phyloP scores from a whole-genome alignment of 352 stramenopile species.

The Elongisporangium senticosum region DNA sequence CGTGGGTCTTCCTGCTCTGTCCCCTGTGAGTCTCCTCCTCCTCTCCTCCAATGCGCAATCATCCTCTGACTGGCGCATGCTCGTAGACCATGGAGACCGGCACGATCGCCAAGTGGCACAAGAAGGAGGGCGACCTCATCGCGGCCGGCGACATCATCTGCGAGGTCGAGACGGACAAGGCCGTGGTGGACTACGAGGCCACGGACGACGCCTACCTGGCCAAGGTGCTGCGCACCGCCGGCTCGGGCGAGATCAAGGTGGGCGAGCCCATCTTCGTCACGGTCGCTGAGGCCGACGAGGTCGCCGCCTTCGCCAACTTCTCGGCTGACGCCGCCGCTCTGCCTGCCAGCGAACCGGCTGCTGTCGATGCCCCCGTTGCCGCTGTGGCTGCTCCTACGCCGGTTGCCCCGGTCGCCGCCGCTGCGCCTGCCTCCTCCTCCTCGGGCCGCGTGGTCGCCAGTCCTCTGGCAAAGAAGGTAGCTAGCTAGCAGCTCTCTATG shows the following conservation, averaged over 20 bases:
- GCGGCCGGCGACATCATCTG: conserved; percentile 90
- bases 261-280: conserved; percentile 69
- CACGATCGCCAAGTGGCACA: conserved; percentile 94
- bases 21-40: conserved; percentile 26
- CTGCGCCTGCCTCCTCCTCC: conserved; percentile 9
- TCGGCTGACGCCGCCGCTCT: conserved; percentile 22
- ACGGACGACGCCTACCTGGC: conserved; percentile 94
- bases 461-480: conserved; percentile 88
- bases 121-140: conserved; percentile 89
- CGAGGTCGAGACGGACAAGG: conserved; percentile 98
- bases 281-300: conserved; percentile 43
- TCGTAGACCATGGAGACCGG: conserved; percentile 92
- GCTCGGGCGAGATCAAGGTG: conserved; percentile 82
- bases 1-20: conserved; percentile 66
- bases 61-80: background rate
- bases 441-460: conserved; percentile 90
- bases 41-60: background rate
- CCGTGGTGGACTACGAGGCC: conserved; percentile 96
- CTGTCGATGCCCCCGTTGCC: conserved; percentile 20
- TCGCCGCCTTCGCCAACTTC: conserved; percentile 57
- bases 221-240: conserved; percentile 92
- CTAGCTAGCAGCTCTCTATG: background rate
- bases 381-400: conserved; percentile 21
- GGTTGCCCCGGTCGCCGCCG: conserved; percentile 10
- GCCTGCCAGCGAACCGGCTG: conserved; percentile 7